These are phyloP conservation scores for Limnanthes douglasii DNA, from an alignment of 345 rosid species.

Conservation along the genomic window DNA sequence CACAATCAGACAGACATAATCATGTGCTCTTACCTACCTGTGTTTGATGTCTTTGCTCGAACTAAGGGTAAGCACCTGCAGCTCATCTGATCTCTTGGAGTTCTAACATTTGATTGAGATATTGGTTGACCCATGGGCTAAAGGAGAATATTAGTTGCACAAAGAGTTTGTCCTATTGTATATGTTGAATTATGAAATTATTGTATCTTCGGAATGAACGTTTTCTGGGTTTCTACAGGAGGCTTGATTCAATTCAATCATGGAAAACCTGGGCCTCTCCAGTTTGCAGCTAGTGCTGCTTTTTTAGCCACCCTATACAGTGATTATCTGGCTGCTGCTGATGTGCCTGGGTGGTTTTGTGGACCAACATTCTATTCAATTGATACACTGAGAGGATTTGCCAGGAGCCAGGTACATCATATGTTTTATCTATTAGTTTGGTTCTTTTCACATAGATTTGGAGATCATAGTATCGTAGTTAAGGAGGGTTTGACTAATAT, in stretches of 20 bases:
- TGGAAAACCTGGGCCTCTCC: constrained; percentile 17
- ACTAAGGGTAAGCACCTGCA: background rate
- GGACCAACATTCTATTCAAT: constrained; percentile 14
- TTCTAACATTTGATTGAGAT: too few relatives aligned
- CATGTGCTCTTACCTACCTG: constrained; percentile 33
- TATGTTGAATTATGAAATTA: too few relatives aligned
- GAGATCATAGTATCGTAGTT: too few relatives aligned
- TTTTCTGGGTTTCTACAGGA: too few relatives aligned
- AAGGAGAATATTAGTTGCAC: too few relatives aligned
- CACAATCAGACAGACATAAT: constrained; percentile 15
- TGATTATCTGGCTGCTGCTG: constrained; percentile 31
- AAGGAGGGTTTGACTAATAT: too few relatives aligned
- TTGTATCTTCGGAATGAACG: constrained; percentile 1
- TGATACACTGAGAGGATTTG: constrained; percentile 22
- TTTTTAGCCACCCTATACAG: constrained; percentile 40
- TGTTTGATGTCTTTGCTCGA: constrained; percentile 9
- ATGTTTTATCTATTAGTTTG: too few relatives aligned
- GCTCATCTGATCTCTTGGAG: too few relatives aligned
- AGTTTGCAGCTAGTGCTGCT: constrained; percentile 42
- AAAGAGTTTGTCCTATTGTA: too few relatives aligned
- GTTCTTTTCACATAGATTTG: too few relatives aligned
- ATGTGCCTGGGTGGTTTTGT: constrained; percentile 23
- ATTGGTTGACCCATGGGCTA: too few relatives aligned
- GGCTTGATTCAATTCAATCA: constrained; percentile 39
- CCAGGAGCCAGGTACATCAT: constrained; percentile 40